Evolutionary conservation across 371 early-diverging fungal species (phyloP), one percentile per base, ranked within the genome.

Genomic region (Chytridiales sp.): DNA sequence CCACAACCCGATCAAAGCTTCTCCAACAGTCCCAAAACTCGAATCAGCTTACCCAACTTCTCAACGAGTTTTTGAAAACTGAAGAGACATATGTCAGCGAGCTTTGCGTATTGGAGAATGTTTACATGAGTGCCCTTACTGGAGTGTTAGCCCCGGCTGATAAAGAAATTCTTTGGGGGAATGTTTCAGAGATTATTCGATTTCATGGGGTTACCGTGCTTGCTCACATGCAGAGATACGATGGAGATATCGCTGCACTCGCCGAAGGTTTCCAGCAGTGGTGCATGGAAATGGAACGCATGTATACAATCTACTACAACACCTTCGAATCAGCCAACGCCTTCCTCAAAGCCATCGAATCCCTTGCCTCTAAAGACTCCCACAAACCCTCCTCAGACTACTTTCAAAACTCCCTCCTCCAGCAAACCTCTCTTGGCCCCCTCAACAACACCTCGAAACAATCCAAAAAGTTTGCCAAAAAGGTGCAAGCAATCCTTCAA

Each of bases 71-170:
- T 31, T 60, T 92, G 32, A 67, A 82, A 51, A 92, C 92, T 0
- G 92, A 92, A 71, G 68, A 78, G 38, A 89, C 89, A 1, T 92
- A 92, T 64, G 87, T 89, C 8, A 74, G 83, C 21, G 83, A 84
- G 32, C 68, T 91, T 49, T 65, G 74, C 51, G 80, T 76, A 6
- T 62, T 91, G 22, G 74, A 82, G 2, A 84, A 86, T 56, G 51
- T 87, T 17, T 87, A 86, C 59, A 64, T 80, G 43, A 63, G 62
- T 9, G 80, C 79, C 21, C 67, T 55, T 53, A 43, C 55, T 24
- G 67, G 64, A 13, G 61, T 76, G 30, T 50, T 85, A 47, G 60
- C 71, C 27, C 34, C 54, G 26, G 47, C 65, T 17, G 87, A 89
- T 51, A 72, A 74, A 43, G 72, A 73, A 9, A 61, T 75, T 1